Base-by-base conservation (phyloP, 257 asterid genomes). In the Petunia axillaris region DNA sequence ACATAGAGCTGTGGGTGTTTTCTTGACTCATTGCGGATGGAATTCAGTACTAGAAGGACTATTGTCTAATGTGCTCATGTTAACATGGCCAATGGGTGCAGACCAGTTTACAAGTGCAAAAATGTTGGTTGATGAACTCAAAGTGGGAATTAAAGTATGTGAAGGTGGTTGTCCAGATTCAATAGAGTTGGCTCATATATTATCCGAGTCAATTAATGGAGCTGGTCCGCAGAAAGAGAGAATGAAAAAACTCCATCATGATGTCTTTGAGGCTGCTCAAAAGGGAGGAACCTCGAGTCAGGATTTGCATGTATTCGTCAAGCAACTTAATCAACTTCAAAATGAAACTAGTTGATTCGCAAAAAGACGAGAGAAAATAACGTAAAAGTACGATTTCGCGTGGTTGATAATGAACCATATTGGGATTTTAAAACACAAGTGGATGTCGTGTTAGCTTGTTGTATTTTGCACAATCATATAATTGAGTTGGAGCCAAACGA, bases 51-150 rank as follows among this genome's bases (percentile, higher is more conserved):
- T 91, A 11, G 97, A 94, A 50, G 89, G 90, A 6, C 80, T 94
- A 0, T 39, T 76, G 3, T 92, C 91, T 0, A 96, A 96, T 2
- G 91, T 92, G 82, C 91, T 95, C 1, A 86, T 94, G 93, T 78
- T 92, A 75, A 83, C 92, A 0, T 92, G 97, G 98, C 97, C 97
- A 2, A 94, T 94, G 98, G 85, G 90, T 0, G 97, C 94, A 0
- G 97, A 92, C 50, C 97, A 92, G 44, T 94, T 66, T 57, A 2
- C 81, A 8, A 81, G 90, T 36, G 91, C 95, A 0, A 87, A 89
- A 5, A 48, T 90, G 81, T 40, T 94, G 76, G 95, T 88, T 78
- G 93, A 94, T 5, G 82, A 91, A 16, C 52, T 91, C 64, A 90
- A 77, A 53, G 83, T 94, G 4, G 97, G 92, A 4, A 52, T 88